These are phyloP conservation scores for Calycina herbarum DNA, from an alignment of 2,329 filamentous ascomycete species.

Conservation along the genomic window DNA sequence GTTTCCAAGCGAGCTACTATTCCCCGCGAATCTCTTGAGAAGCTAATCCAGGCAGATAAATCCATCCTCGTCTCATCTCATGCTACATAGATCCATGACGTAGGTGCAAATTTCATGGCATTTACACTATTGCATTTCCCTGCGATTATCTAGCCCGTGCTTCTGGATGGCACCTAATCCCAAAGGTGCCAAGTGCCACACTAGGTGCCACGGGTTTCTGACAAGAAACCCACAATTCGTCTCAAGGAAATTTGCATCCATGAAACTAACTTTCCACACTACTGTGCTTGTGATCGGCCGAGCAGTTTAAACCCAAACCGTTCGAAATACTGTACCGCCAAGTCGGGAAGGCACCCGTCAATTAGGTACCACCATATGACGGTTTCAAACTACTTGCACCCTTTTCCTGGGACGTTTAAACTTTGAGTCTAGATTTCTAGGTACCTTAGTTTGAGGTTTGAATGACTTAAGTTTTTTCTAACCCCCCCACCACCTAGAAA, in stretches of 20 bases:
- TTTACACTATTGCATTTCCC: neutral
- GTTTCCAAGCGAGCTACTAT: neutral
- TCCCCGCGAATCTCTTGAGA: neutral
- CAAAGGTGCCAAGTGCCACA: neutral
- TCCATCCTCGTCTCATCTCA: conserved; percentile 1
- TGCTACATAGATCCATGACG: neutral
- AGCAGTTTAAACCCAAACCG: neutral
- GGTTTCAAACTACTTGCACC: neutral
- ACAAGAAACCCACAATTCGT: neutral
- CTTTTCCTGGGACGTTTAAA: neutral
- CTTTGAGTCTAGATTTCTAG: neutral
- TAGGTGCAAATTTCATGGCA: neutral
- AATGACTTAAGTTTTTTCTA: neutral
- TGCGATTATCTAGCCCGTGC: neutral
- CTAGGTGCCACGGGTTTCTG: too few species aligned
- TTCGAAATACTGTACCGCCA: too few species aligned
- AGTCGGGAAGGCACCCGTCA: neutral
- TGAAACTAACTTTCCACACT: neutral
- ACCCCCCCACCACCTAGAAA: neutral
- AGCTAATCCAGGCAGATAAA: neutral
- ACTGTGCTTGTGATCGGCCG: neutral
- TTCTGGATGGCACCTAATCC: neutral
- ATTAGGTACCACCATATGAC: neutral
- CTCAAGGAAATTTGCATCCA: conserved; percentile 1
- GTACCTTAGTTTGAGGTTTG: neutral